Percentiles rank a stretch among this genome's conserved stretches.
phyloP scores from a whole-genome alignment of 495 filamentous ascomycete species.

The Amphirosellinia nigrospora region DNA sequence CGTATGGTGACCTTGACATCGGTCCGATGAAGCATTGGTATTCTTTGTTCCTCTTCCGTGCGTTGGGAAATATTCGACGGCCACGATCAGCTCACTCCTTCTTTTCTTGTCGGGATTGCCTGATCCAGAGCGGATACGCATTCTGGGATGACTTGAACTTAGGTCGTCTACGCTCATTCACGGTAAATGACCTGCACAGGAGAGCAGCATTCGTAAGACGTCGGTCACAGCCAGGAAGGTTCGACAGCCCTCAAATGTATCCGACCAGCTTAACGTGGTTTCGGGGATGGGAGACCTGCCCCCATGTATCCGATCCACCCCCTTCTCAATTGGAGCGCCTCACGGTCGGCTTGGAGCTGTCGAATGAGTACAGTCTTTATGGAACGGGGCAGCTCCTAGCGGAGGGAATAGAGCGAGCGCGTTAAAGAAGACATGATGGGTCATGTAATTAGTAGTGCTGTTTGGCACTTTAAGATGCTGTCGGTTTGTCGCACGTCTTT shows the following conservation, averaged over 20 bases:
- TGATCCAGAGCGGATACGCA: not conserved
- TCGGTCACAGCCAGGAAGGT: no score
- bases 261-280: no score
- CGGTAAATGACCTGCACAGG: not conserved
- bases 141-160: not conserved
- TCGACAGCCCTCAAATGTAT: no score
- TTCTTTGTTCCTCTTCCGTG: not conserved
- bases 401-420: not conserved
- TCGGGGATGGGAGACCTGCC: not conserved
- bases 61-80: not conserved
- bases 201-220: not conserved
- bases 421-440: not conserved
- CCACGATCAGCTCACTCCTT: not conserved
- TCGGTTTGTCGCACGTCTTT: not conserved
- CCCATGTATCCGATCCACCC: not conserved
- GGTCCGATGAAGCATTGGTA: slow-evolving; percentile 14
- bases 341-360: not conserved
- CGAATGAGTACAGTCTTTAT: not conserved
- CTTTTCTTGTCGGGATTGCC: not conserved
- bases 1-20: not conserved
- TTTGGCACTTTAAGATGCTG: not conserved
- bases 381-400: not conserved
- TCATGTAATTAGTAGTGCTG: not conserved
- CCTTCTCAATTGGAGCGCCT: not conserved
- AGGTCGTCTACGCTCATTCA: not conserved